A percentile compares a stretch with the other conserved stretches of the same genome.
Evolutionary conservation across 768 basidiomycete genomes (phyloP).

Genomic region (Termitomyces sp.): DNA sequence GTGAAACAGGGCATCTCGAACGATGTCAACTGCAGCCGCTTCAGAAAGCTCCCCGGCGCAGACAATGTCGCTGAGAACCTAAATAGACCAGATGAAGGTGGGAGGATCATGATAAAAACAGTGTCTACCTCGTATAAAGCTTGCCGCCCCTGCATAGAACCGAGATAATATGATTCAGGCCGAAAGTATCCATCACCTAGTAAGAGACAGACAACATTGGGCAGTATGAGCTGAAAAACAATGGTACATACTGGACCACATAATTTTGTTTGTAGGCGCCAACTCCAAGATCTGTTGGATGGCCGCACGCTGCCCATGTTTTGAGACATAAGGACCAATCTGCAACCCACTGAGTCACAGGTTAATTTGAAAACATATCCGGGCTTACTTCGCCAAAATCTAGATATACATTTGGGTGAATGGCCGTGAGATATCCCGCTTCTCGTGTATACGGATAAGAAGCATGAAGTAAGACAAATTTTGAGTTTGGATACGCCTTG

Average conservation of each 20-base stretch:
- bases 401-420: constrained; percentile 69
- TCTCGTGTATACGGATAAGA: constrained; percentile 78
- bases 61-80: constrained; percentile 57
- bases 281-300: constrained; percentile 65
- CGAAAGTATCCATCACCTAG: constrained; percentile 66
- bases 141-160: constrained; percentile 55
- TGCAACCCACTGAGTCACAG: constrained; percentile 11
- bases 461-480: constrained; percentile 66
- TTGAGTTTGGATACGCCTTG: constrained; percentile 51
- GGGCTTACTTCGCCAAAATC: constrained; percentile 70
- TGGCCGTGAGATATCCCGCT: constrained; percentile 68
- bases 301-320: constrained; percentile 52
- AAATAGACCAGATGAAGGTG: background rate
- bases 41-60: constrained; percentile 44
- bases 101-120: background rate
- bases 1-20: constrained; percentile 54
- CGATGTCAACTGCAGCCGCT: constrained; percentile 45
- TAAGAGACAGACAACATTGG: background rate
- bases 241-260: constrained; percentile 66
- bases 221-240: background rate
- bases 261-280: constrained; percentile 68
- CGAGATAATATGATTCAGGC: constrained; percentile 75
- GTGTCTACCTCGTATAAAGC: constrained; percentile 49
- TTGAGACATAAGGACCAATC: constrained; percentile 65
- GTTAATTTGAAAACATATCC: background rate